phyloP scores from a whole-genome alignment of 169 alveolate genomes.

The Ichthyophthirius multifiliis region DNA sequence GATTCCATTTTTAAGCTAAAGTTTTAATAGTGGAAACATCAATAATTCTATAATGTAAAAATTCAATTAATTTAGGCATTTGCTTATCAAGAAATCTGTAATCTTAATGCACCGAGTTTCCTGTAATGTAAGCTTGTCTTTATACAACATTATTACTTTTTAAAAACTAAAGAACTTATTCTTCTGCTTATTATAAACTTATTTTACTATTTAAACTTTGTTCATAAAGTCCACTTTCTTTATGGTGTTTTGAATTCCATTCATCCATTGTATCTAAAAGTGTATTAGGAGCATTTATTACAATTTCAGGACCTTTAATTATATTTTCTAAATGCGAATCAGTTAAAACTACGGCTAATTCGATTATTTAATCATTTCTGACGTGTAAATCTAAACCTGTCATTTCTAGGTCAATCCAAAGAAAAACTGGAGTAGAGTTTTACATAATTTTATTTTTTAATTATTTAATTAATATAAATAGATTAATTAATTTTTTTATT shows the following conservation, averaged over 20 bases:
- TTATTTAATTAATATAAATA: too few relatives aligned
- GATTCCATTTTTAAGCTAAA: conserved; percentile 55
- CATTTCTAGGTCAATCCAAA: conserved; percentile 87
- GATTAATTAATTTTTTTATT: too few relatives aligned
- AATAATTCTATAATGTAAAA: conserved; percentile 62
- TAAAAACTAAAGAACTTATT: conserved; percentile 40
- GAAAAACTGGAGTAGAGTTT: too few relatives aligned
- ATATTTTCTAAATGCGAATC: conserved; percentile 49
- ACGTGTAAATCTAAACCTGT: conserved; percentile 68
- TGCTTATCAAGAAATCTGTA: conserved; percentile 63
- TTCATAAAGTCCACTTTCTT: conserved; percentile 64
- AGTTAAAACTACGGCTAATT: conserved; percentile 81
- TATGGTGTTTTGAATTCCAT: conserved; percentile 74
- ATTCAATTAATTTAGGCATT: conserved; percentile 68
- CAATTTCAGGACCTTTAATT: conserved; percentile 69
- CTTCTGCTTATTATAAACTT: conserved; percentile 70
- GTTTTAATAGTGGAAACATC: conserved; percentile 79
- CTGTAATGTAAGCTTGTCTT: conserved; percentile 60
- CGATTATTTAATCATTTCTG: conserved; percentile 68
- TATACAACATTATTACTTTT: conserved; percentile 30
- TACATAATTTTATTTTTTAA: too few relatives aligned
- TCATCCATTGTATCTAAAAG: conserved; percentile 67
- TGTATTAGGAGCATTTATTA: conserved; percentile 61
- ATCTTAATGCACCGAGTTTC: conserved; percentile 80
- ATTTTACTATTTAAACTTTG: conserved; percentile 43